Evolutionary conservation across 2,329 filamentous ascomycete genomes (phyloP).

Genomic region (Colletotrichum siamense): DNA sequence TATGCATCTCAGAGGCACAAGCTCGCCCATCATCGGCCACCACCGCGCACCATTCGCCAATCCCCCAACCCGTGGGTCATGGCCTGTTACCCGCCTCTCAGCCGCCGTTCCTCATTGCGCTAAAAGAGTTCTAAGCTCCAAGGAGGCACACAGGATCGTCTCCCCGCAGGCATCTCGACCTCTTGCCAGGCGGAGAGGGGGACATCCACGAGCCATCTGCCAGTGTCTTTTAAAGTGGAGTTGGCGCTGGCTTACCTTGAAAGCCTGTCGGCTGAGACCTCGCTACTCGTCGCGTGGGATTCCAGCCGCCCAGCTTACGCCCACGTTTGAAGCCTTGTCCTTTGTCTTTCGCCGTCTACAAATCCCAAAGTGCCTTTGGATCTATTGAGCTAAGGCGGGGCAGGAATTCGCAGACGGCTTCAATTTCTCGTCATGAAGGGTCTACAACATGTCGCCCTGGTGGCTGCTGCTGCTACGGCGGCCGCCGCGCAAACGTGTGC

Average conservation of each 20-base stretch:
- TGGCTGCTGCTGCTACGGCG: neutral
- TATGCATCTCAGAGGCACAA: neutral
- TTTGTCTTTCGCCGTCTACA: neutral
- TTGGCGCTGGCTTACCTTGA: neutral
- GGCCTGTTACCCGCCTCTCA: neutral
- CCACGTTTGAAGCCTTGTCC: neutral
- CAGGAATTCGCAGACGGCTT: neutral
- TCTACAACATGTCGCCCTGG: neutral
- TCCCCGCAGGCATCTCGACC: constrained; percentile 5
- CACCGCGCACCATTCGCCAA: neutral
- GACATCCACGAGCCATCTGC: neutral
- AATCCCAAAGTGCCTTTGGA: neutral
- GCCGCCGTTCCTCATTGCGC: neutral
- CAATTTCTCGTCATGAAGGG: neutral
- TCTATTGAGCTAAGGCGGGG: neutral
- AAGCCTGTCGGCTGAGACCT: neutral
- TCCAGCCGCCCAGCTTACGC: neutral
- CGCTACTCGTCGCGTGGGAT: neutral
- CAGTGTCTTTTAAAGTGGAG: constrained; percentile 1
- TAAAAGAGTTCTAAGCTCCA: constrained; percentile 2
- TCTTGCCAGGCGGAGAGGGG: neutral
- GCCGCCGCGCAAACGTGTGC: constrained; percentile 32
- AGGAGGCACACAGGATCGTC: neutral
- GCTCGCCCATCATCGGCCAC: neutral
- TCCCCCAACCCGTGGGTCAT: neutral